phyloP scores from a whole-genome alignment of 768 basidiomycete genomes.

The Hericium coralloides region DNA sequence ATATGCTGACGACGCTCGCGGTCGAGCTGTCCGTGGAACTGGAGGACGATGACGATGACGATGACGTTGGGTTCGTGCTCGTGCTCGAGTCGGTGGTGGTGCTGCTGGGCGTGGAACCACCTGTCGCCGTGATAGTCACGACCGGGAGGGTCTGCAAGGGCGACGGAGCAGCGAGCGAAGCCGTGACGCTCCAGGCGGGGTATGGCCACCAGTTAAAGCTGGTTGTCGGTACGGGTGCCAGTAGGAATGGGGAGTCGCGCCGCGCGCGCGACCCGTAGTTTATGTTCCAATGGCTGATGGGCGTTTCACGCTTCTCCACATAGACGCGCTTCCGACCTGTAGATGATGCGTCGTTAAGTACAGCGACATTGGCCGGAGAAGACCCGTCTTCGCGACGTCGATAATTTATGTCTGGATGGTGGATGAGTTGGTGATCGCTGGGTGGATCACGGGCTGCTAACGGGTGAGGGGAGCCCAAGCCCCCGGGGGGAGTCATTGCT shows the following conservation, averaged over 20 bases:
- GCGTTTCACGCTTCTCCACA: not conserved
- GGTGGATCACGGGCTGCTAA: not conserved
- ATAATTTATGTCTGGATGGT: conserved; percentile 5
- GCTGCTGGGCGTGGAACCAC: not conserved
- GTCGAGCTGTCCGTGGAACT: not conserved
- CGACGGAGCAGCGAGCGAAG: not conserved
- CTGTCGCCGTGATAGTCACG: not conserved
- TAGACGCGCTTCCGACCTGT: no score
- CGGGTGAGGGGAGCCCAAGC: not conserved
- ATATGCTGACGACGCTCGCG: conserved; percentile 11
- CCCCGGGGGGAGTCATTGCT: not conserved
- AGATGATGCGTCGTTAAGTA: no score
- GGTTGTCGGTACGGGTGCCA: conserved; percentile 7
- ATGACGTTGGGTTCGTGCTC: not conserved
- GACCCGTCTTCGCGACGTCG: not conserved
- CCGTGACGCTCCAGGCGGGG: conserved; percentile 15
- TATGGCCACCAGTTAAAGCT: conserved; percentile 28
- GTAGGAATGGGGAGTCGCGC: not conserved
- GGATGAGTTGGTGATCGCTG: not conserved
- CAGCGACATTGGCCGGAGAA: no score
- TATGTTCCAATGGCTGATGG: not conserved
- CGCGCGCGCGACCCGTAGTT: not conserved
- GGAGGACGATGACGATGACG: not conserved
- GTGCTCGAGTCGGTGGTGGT: not conserved
- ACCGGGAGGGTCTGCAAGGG: not conserved